These are phyloP conservation scores for Dalbergia cochinchinensis DNA, from an alignment of 306 rosid species.

Conservation along the genomic window DNA sequence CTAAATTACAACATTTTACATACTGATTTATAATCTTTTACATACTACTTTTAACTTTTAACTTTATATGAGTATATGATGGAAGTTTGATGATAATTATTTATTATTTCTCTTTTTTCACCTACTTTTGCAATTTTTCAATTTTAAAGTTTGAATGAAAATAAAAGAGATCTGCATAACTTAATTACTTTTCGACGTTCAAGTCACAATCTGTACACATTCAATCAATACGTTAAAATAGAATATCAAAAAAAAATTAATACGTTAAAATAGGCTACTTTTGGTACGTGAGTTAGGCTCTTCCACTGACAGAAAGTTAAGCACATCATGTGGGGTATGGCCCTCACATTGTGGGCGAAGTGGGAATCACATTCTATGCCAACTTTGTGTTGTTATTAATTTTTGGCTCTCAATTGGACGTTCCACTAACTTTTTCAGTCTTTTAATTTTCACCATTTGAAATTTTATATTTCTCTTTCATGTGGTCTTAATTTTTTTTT, in stretches of 20 bases:
- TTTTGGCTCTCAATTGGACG: background rate
- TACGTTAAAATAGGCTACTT: background rate
- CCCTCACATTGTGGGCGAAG: conserved; percentile 28
- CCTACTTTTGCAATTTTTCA: background rate
- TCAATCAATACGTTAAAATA: background rate
- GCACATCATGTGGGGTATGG: conserved; percentile 16
- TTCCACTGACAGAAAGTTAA: conserved; percentile 26
- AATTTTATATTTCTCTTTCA: background rate
- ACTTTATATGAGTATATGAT: no score
- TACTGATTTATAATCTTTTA: no score
- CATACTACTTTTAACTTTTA: no score
- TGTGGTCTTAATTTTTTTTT: background rate
- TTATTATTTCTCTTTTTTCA: no score
- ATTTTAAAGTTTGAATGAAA: background rate
- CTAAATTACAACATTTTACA: no score
- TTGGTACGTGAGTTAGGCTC: background rate
- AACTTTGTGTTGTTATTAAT: background rate
- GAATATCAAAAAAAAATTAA: no score
- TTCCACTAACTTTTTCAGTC: conserved; percentile 8
- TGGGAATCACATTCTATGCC: conserved; percentile 38
- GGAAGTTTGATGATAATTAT: no score
- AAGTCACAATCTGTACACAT: background rate
- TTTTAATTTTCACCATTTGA: background rate
- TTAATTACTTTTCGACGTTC: background rate
- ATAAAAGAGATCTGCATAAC: background rate